These are phyloP conservation scores for Exserohilum turcica DNA, from an alignment of 2,329 filamentous ascomycete species.

Conservation along the genomic window DNA sequence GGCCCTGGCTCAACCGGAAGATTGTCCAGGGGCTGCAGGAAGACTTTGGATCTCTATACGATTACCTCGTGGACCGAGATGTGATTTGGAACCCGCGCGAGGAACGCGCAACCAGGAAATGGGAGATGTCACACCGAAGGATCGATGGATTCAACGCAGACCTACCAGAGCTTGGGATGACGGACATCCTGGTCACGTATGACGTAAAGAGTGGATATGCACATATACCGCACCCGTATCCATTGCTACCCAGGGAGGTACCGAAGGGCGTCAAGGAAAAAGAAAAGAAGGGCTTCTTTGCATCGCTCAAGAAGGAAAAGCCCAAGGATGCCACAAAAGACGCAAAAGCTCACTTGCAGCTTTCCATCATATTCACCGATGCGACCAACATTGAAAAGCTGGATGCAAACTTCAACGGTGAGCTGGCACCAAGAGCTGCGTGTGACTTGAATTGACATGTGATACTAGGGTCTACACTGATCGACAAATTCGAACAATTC, in stretches of 20 bases:
- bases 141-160: slow-evolving; percentile 49
- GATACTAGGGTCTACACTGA: slow-evolving; percentile 43
- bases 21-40: slow-evolving; percentile 63
- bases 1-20: slow-evolving; percentile 64
- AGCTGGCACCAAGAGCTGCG: neutral
- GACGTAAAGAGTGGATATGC: slow-evolving; percentile 64
- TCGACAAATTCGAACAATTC: slow-evolving; percentile 50
- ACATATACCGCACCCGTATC: slow-evolving; percentile 64
- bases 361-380: slow-evolving; percentile 48
- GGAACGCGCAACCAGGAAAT: slow-evolving; percentile 65
- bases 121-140: slow-evolving; percentile 60
- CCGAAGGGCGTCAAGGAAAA: slow-evolving; percentile 29
- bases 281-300: slow-evolving; percentile 45
- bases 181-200: slow-evolving; percentile 68
- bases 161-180: slow-evolving; percentile 63
- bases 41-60: slow-evolving; percentile 72
- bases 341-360: slow-evolving; percentile 48
- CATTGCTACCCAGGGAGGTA: slow-evolving; percentile 60
- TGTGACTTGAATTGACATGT: slow-evolving; percentile 9
- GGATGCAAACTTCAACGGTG: slow-evolving; percentile 46
- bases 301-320: slow-evolving; percentile 45
- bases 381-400: slow-evolving; percentile 50
- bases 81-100: slow-evolving; percentile 69
- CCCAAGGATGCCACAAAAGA: slow-evolving; percentile 38
- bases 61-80: slow-evolving; percentile 71